phyloP scores from a whole-genome alignment of 805 yeast genomes.

The Limtongia smithiae region DNA sequence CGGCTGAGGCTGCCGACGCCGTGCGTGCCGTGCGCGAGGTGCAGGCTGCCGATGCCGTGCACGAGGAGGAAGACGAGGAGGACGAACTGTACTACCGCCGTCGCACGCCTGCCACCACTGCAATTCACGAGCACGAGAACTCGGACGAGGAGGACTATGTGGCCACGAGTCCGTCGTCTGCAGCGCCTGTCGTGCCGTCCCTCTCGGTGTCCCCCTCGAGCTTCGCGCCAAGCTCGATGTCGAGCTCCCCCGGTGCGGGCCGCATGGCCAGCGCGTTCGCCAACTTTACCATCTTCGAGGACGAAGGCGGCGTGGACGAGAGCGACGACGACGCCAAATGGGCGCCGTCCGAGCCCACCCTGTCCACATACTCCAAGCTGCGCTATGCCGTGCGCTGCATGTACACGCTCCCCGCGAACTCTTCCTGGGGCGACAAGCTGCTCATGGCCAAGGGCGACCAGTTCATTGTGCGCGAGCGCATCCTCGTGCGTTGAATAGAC shows the following conservation, averaged over 20 bases:
- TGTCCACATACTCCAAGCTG: conserved; percentile 12
- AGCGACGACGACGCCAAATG: conserved; percentile 16
- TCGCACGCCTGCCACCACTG: conserved; percentile 1
- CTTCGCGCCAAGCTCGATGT: neutral
- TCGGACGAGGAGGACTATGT: conserved; percentile 8
- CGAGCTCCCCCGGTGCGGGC: conserved; percentile 5
- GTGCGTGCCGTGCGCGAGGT: neutral
- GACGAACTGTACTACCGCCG: conserved; percentile 21
- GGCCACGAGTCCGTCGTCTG: neutral
- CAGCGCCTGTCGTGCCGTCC: neutral
- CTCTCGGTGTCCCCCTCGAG: neutral
- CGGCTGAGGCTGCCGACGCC: neutral
- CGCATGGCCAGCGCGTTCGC: conserved; percentile 4
- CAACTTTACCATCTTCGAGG: conserved; percentile 1
- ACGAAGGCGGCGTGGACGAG: conserved; percentile 1
- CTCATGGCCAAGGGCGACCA: conserved; percentile 21
- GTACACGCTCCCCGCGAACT: conserved; percentile 25
- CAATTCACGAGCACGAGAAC: conserved; percentile 7
- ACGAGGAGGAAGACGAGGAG: conserved; percentile 17
- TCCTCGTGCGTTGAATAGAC: conserved; percentile 4
- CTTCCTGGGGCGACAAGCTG: conserved; percentile 28
- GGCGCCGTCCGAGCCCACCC: conserved; percentile 20
- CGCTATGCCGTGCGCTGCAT: conserved; percentile 27
- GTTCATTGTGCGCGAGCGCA: conserved; percentile 24
- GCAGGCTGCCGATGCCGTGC: neutral